A percentile compares a stretch with the other conserved stretches of the same genome.
phyloP scores from a whole-genome alignment of 768 basidiomycete genomes.

The Termitomyces sp. region DNA sequence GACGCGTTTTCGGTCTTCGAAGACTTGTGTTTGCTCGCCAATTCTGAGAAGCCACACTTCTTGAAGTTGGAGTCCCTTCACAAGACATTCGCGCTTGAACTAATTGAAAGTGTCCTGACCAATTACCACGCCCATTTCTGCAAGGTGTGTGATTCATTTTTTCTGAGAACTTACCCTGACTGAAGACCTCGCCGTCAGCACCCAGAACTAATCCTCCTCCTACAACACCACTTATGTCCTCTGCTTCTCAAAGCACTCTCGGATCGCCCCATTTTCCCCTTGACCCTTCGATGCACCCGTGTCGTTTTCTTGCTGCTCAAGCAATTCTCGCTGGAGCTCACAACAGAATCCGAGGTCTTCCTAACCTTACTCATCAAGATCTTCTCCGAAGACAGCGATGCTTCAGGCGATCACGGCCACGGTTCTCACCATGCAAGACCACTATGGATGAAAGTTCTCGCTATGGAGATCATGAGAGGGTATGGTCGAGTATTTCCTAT shows the following conservation, averaged over 20 bases:
- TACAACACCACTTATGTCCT: slow-evolving; percentile 88
- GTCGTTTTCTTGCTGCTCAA: slow-evolving; percentile 93
- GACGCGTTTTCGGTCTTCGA: slow-evolving; percentile 91
- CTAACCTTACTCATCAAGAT: slow-evolving; percentile 69
- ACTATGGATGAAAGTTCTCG: slow-evolving; percentile 85
- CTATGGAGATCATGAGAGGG: slow-evolving; percentile 93
- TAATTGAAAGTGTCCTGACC: slow-evolving; percentile 94
- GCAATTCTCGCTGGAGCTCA: slow-evolving; percentile 80
- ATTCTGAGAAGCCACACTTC: slow-evolving; percentile 77
- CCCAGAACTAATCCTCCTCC: slow-evolving; percentile 78
- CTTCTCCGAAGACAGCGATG: slow-evolving; percentile 51
- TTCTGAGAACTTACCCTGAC: background rate
- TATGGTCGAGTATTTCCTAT: slow-evolving; percentile 24
- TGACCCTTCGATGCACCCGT: slow-evolving; percentile 87
- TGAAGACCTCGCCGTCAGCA: slow-evolving; percentile 47
- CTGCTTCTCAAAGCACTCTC: slow-evolving; percentile 84
- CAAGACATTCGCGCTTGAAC: slow-evolving; percentile 94
- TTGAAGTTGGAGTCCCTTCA: slow-evolving; percentile 80
- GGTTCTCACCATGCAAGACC: slow-evolving; percentile 45
- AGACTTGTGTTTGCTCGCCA: slow-evolving; percentile 87
- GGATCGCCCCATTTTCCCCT: slow-evolving; percentile 79
- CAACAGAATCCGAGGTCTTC: slow-evolving; percentile 85
- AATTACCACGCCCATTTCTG: slow-evolving; percentile 88
- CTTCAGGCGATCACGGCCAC: slow-evolving; percentile 22
- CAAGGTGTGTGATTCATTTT: slow-evolving; percentile 46